phyloP scores from a whole-genome alignment of 805 yeast species.

The Candida incommunis region DNA sequence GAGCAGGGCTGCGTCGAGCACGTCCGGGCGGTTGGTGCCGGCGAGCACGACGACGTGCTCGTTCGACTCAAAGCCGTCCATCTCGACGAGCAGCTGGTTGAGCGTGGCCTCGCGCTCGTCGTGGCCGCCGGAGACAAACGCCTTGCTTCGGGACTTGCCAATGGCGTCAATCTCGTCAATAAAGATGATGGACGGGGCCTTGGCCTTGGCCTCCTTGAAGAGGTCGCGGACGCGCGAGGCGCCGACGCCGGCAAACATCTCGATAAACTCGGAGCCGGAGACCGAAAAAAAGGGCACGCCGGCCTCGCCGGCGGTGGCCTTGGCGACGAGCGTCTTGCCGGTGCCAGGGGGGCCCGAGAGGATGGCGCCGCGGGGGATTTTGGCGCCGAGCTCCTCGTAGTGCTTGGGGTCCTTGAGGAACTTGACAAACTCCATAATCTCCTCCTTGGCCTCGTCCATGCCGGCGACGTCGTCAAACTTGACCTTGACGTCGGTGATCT shows the following conservation, averaged over 20 bases:
- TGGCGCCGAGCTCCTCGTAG: conserved; percentile 81
- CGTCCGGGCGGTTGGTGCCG: conserved; percentile 89
- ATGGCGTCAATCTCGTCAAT: conserved; percentile 95
- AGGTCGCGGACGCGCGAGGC: conserved; percentile 89
- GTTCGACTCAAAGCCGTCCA: conserved; percentile 84
- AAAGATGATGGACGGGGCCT: conserved; percentile 82
- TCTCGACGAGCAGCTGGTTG: conserved; percentile 83
- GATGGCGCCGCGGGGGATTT: conserved; percentile 91
- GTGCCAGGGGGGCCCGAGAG: conserved; percentile 95
- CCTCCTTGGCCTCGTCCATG: conserved; percentile 86
- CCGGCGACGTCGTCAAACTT: conserved; percentile 89
- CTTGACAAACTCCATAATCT: conserved; percentile 88
- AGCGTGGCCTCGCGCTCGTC: conserved; percentile 91
- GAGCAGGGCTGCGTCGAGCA: conserved; percentile 74
- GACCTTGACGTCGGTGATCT: conserved; percentile 68
- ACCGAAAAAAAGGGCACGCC: conserved; percentile 87
- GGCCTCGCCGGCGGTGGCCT: conserved; percentile 95
- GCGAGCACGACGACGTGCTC: conserved; percentile 91
- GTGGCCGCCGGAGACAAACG: conserved; percentile 53
- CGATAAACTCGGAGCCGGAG: conserved; percentile 91
- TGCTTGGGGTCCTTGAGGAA: conserved; percentile 74
- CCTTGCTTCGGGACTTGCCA: conserved; percentile 59
- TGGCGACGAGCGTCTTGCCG: conserved; percentile 84
- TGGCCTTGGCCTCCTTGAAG: conserved; percentile 77
- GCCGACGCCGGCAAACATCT: conserved; percentile 95